Evolutionary conservation across 768 basidiomycete species (phyloP).

Genomic region (Leucosporidium creatinivorum): DNA sequence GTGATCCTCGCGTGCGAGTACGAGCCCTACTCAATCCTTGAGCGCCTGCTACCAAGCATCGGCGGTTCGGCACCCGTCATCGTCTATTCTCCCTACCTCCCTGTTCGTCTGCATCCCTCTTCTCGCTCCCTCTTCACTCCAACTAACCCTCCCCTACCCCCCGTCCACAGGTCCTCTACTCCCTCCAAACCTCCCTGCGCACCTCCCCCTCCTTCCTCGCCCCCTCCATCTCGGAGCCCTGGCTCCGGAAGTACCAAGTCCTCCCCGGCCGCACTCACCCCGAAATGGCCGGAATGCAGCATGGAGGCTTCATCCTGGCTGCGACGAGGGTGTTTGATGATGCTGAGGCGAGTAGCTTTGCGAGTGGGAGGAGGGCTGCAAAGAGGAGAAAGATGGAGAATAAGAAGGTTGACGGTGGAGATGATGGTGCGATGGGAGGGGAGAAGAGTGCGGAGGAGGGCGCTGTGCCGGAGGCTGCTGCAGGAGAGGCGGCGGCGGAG

Average conservation of each 20-base stretch:
- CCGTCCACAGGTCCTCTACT: slow-evolving; percentile 60
- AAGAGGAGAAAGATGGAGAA: slow-evolving; percentile 6
- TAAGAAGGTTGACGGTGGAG: background rate
- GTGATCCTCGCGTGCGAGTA: slow-evolving; percentile 76
- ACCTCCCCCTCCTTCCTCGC: slow-evolving; percentile 61
- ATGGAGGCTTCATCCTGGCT: slow-evolving; percentile 79
- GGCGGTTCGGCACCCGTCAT: slow-evolving; percentile 80
- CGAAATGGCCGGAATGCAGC: slow-evolving; percentile 79
- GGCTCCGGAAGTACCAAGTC: slow-evolving; percentile 84
- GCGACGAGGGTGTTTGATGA: slow-evolving; percentile 59
- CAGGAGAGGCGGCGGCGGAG: background rate
- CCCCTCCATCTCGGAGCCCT: slow-evolving; percentile 74
- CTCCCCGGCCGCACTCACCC: slow-evolving; percentile 97
- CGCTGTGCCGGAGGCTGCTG: background rate
- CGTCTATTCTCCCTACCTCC: slow-evolving; percentile 72
- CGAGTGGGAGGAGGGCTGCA: background rate
- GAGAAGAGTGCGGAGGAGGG: background rate
- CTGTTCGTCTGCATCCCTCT: slow-evolving; percentile 47
- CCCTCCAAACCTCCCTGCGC: slow-evolving; percentile 66
- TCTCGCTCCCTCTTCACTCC: background rate
- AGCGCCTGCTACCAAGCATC: slow-evolving; percentile 65
- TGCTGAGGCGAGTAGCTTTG: slow-evolving; percentile 5
- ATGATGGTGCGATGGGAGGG: background rate
- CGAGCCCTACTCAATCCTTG: slow-evolving; percentile 72
- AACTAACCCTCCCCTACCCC: background rate